Evolutionary conservation across 208 protist species (phyloP).

Genomic region (Tetramitus jugosus): DNA sequence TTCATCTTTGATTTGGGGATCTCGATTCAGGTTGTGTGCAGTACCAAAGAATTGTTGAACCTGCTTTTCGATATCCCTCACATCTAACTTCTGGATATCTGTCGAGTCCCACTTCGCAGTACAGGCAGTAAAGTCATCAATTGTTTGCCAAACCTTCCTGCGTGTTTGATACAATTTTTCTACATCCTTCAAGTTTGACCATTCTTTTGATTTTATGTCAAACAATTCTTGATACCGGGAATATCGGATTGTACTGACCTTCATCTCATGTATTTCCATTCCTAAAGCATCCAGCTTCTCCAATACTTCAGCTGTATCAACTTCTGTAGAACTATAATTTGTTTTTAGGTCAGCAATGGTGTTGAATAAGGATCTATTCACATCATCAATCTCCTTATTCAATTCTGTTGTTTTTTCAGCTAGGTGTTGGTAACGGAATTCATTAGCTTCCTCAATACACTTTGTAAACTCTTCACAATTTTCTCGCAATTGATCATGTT

Average conservation of each 20-base stretch:
- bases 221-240: constrained; percentile 71
- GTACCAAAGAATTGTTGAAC: constrained; percentile 32
- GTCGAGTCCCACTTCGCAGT: not conserved
- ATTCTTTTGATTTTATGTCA: constrained; percentile 59
- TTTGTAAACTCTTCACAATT: not conserved
- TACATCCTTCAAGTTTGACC: constrained; percentile 57
- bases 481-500: not conserved
- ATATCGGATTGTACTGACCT: constrained; percentile 56
- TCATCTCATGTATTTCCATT: constrained; percentile 58
- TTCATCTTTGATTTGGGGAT: constrained; percentile 12
- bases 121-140: constrained; percentile 51
- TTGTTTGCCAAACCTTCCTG: constrained; percentile 62
- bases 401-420: not conserved
- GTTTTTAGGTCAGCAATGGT: not conserved
- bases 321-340: constrained; percentile 63
- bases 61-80: constrained; percentile 30
- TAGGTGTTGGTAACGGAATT: not conserved
- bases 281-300: constrained; percentile 68
- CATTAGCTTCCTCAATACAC: not conserved
- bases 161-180: constrained; percentile 55
- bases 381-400: not conserved
- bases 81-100: constrained; percentile 31
- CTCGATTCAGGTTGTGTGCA: constrained; percentile 22
- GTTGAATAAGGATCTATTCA: not conserved
- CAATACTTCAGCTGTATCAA: constrained; percentile 67